Percentiles rank a stretch among this genome's conserved stretches.
Evolutionary conservation across 495 filamentous ascomycete genomes (phyloP).

Genomic region (Aspergillus heteromorphus): DNA sequence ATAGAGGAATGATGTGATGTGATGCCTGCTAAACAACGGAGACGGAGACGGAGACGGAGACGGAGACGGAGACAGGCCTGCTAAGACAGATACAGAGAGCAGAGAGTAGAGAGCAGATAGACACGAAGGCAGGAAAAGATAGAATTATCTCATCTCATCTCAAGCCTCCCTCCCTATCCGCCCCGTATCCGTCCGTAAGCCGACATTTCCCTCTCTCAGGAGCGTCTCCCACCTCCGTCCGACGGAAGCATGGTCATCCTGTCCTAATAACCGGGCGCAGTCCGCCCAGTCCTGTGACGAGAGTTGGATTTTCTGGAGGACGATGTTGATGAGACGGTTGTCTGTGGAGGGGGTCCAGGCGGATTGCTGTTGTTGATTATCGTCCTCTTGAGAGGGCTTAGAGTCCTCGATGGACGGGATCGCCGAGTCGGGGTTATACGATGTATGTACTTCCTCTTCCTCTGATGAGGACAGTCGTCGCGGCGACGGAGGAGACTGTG

Average conservation of each 20-base stretch:
- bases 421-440: conserved; percentile 29
- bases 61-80: too few relatives aligned
- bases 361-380: conserved; percentile 8
- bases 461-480: conserved; percentile 4
- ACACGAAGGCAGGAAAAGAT: too few relatives aligned
- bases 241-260: conserved; percentile 53
- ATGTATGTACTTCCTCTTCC: conserved; percentile 9
- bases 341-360: conserved; percentile 67
- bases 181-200: too few relatives aligned
- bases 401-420: conserved; percentile 39
- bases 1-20: too few relatives aligned
- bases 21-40: too few relatives aligned
- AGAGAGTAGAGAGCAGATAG: too few relatives aligned
- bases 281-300: conserved; percentile 73
- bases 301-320: conserved; percentile 69
- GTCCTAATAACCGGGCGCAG: conserved; percentile 63
- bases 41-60: too few relatives aligned
- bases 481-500: conserved; percentile 34
- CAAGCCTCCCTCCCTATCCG: too few relatives aligned
- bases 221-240: conserved; percentile 66
- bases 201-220: conserved; percentile 55
- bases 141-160: conserved; percentile 33
- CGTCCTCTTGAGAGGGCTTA: conserved; percentile 12
- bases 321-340: conserved; percentile 63
- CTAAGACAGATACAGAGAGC: too few relatives aligned